These are phyloP conservation scores for Punica granatum DNA, from an alignment of 345 rosid genomes.

Conservation along the genomic window DNA sequence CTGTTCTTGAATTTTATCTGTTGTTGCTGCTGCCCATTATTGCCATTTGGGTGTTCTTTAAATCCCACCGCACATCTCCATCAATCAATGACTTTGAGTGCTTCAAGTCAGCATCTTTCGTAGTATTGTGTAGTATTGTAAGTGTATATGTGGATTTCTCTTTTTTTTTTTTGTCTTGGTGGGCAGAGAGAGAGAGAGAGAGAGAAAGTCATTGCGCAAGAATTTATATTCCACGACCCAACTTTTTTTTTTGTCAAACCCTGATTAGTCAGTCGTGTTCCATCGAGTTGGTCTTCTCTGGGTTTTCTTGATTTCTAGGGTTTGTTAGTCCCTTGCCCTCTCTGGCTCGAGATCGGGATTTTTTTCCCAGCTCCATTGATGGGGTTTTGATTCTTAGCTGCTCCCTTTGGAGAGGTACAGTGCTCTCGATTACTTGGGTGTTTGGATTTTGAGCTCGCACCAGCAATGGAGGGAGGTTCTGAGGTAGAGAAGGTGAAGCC, in stretches of 20 bases:
- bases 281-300: background rate
- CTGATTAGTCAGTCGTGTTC: constrained; percentile 15
- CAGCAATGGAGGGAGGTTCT: constrained; percentile 35
- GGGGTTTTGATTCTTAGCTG: background rate
- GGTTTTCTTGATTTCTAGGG: constrained; percentile 11
- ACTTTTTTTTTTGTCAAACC: constrained; percentile 28
- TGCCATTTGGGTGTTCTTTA: constrained; percentile 4
- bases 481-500: constrained; percentile 58
- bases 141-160: background rate
- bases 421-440: constrained; percentile 14
- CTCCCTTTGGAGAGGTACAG: background rate
- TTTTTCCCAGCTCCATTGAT: background rate
- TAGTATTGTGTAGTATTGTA: background rate
- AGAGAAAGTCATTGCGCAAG: constrained; percentile 12
- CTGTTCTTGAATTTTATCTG: constrained; percentile 14
- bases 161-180: background rate
- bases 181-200: constrained; percentile 26
- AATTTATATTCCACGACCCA: constrained; percentile 20
- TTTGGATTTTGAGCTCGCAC: constrained; percentile 4
- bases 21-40: constrained; percentile 7
- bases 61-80: constrained; percentile 59
- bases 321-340: constrained; percentile 1
- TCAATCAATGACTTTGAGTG: constrained; percentile 17
- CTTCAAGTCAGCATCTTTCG: constrained; percentile 6
- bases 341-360: background rate